phyloP scores from a whole-genome alignment of 208 protist genomes.

The Leishmania amazonensis region DNA sequence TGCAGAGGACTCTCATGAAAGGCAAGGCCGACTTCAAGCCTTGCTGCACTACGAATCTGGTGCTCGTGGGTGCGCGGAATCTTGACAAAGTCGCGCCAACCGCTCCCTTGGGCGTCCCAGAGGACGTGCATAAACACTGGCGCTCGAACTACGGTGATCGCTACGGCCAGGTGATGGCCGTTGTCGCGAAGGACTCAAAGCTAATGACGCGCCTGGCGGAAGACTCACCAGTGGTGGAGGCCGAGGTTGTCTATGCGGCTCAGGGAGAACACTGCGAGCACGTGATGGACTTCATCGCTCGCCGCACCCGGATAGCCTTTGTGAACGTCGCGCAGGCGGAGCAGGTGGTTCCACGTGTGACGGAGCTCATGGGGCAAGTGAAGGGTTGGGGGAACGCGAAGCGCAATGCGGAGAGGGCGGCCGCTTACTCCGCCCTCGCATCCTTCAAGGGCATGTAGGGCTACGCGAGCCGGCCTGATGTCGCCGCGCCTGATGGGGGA shows the following conservation, averaged over 20 bases:
- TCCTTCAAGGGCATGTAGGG: constrained; percentile 39
- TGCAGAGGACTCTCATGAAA: constrained; percentile 52
- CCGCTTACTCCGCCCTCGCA: constrained; percentile 53
- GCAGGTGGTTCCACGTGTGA: constrained; percentile 74
- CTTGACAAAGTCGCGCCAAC: constrained; percentile 39
- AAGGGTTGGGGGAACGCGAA: constrained; percentile 70
- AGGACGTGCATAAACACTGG: constrained; percentile 78
- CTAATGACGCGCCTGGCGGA: constrained; percentile 48
- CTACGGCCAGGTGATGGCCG: constrained; percentile 41
- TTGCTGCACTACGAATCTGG: constrained; percentile 79
- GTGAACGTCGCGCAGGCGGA: constrained; percentile 76
- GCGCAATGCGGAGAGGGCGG: constrained; percentile 50
- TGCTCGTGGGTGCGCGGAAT: constrained; percentile 79
- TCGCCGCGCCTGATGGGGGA: not conserved
- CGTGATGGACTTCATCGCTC: constrained; percentile 91
- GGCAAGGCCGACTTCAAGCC: constrained; percentile 32
- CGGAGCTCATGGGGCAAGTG: constrained; percentile 85
- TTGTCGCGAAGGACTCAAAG: constrained; percentile 42
- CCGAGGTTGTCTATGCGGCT: constrained; percentile 85
- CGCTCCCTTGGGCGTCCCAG: constrained; percentile 36
- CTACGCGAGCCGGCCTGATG: no score
- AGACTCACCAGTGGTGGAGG: constrained; percentile 79
- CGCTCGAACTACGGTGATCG: constrained; percentile 68
- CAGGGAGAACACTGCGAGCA: constrained; percentile 89
- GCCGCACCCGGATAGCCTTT: constrained; percentile 92